A percentile compares a stretch with the other conserved stretches of the same genome.
Evolutionary conservation across 768 basidiomycete species (phyloP).

Genomic region (Trametes villosa): DNA sequence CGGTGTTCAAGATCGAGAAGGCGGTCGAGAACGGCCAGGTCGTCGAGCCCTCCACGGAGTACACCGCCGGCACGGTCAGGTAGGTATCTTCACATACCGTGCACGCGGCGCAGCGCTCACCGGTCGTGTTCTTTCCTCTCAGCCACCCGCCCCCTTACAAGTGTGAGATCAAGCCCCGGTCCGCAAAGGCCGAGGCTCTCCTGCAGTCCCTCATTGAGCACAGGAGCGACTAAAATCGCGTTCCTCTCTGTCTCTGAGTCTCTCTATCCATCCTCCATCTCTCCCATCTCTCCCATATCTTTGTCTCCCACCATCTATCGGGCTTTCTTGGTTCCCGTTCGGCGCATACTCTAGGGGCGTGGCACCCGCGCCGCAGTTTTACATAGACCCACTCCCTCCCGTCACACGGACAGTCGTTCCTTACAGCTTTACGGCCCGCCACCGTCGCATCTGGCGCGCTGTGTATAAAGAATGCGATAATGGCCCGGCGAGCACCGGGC

Average conservation of each 20-base stretch:
- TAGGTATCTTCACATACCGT: constrained; percentile 19
- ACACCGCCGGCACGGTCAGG: constrained; percentile 32
- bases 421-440: constrained; percentile 4
- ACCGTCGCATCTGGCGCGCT: constrained; percentile 5
- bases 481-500: neutral
- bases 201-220: constrained; percentile 19
- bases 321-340: constrained; percentile 6
- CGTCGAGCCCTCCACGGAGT: constrained; percentile 31
- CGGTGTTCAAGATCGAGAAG: constrained; percentile 36
- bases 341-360: constrained; percentile 5
- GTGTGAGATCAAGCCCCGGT: constrained; percentile 36
- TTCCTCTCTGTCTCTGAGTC: neutral
- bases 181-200: constrained; percentile 30
- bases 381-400: neutral
- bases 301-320: neutral
- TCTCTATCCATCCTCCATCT: neutral
- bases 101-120: too few species aligned
- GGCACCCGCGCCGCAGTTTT: neutral
- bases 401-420: constrained; percentile 9
- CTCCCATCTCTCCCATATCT: neutral
- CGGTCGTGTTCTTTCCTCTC: too few species aligned
- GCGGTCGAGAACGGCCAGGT: constrained; percentile 33
- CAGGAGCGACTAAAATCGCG: neutral
- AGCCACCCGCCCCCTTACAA: constrained; percentile 35
- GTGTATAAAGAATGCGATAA: constrained; percentile 10